A percentile compares a stretch with the other conserved stretches of the same genome.
These are phyloP conservation scores for Penicillium psychrofluorescens DNA, from an alignment of 495 filamentous ascomycete species.

Conservation along the genomic window DNA sequence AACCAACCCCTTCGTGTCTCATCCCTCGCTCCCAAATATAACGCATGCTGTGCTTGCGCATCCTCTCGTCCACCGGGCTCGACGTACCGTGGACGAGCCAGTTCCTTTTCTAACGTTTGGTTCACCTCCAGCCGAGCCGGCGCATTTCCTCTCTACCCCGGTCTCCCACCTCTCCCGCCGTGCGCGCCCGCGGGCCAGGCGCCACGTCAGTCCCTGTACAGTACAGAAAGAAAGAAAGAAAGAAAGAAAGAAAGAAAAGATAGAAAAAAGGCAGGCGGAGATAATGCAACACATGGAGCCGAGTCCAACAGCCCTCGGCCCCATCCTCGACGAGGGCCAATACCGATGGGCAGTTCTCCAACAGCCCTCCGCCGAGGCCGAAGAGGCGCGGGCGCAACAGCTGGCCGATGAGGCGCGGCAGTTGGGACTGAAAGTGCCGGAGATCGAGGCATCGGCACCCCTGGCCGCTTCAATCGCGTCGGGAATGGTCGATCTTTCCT, in stretches of 20 bases:
- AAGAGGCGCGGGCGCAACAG: constrained; percentile 26
- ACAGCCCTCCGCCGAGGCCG: constrained; percentile 26
- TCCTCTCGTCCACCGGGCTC: constrained; percentile 31
- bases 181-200: constrained; percentile 22
- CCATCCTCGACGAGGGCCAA: constrained; percentile 25
- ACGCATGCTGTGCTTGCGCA: constrained; percentile 31
- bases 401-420: constrained; percentile 33
- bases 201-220: constrained; percentile 7
- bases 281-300: constrained; percentile 9
- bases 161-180: constrained; percentile 4
- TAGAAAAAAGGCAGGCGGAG: too few relatives aligned
- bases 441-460: constrained; percentile 30
- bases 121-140: neutral
- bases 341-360: constrained; percentile 35
- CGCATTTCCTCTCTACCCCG: neutral
- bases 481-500: constrained; percentile 30
- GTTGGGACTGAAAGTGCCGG: constrained; percentile 32
- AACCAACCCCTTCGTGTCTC: constrained; percentile 1
- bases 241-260: too few relatives aligned
- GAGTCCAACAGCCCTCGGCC: neutral
- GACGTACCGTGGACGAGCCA: constrained; percentile 31
- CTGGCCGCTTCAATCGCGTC: constrained; percentile 34
- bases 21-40: constrained; percentile 3
- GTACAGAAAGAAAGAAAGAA: too few relatives aligned
- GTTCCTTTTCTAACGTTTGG: neutral